A percentile compares a stretch with the other conserved stretches of the same genome.
These are phyloP conservation scores for Chaetothyriales sp. DNA, from an alignment of 2,329 filamentous ascomycete species.

Conservation along the genomic window DNA sequence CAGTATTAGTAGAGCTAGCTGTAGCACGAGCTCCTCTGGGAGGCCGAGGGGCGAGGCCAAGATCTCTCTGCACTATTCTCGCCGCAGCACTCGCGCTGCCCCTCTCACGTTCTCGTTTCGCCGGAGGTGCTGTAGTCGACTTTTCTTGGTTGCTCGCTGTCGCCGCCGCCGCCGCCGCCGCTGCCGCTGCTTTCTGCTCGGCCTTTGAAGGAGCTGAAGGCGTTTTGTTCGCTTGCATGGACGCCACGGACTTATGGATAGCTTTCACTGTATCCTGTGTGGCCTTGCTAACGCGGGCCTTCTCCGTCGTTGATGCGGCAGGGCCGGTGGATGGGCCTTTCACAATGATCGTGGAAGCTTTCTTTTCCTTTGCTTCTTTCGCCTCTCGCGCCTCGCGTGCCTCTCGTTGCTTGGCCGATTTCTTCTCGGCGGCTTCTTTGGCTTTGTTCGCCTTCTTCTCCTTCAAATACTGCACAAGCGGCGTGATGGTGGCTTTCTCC, in stretches of 20 bases:
- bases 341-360: constrained; percentile 21
- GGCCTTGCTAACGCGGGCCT: constrained; percentile 37
- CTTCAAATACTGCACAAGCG: constrained; percentile 73
- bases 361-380: constrained; percentile 45
- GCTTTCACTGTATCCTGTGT: constrained; percentile 48
- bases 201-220: constrained; percentile 23
- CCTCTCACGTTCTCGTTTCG: constrained; percentile 39
- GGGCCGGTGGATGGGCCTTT: constrained; percentile 16
- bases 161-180: constrained; percentile 15
- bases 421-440: constrained; percentile 26
- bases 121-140: constrained; percentile 17
- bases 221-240: constrained; percentile 22
- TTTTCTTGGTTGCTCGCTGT: constrained; percentile 4
- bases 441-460: constrained; percentile 76
- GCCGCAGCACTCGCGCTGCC: constrained; percentile 38
- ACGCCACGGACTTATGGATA: constrained; percentile 34
- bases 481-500: constrained; percentile 63
- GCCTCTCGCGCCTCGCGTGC: constrained; percentile 42
- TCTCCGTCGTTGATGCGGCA: constrained; percentile 19
- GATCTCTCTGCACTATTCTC: constrained; percentile 47
- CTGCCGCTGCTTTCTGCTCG: constrained; percentile 20
- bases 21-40: constrained; percentile 9
- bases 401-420: constrained; percentile 38
- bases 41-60: constrained; percentile 31
- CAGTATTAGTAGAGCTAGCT: constrained; percentile 14